Evolutionary conservation across 768 basidiomycete genomes (phyloP), one percentile per base, ranked within the genome.

Genomic region (Rhizopogon sp.): DNA sequence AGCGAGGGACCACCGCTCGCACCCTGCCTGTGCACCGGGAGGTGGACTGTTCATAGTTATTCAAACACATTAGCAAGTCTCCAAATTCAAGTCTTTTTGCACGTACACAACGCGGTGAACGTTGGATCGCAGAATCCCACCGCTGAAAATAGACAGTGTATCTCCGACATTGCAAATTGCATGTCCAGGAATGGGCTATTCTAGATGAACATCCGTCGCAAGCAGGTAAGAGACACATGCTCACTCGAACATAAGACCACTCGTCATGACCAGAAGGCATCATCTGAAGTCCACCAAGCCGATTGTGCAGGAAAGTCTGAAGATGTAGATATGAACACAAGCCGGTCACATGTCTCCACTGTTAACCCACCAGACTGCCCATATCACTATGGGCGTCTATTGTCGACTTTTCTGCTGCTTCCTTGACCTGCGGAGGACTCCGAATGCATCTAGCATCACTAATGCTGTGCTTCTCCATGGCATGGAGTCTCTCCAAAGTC

Each of bases 351-450:
- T 33, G 7, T 33, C 4, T 20, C n/a, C 8, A 39, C 25, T 25
- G 4, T 31, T 14, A 20, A 47, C 79, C 64, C 59, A 84, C 84
- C 55, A 87, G 64, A 16, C 83, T 82, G 20, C 86, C 84, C 58
- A 87, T 87, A 66, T 87, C 87, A 2, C 85, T 87, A 64, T 88
- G 87, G 0, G 81, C 80, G 16, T 85, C 84, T 20, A 86, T 64
- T 0, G 73, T 72, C 14, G 74, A 68, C 43, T 66, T 74, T 14
- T 74, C 69, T 7, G 65, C 64, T 6, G 56, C 6, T 3, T 50
- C 29, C 16, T 67, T 64, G 0, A 57, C 60, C 4, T 69, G 66
- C 54, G 74, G 76, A 1, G 81, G 77, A 25, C 72, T 79, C 60
- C 68, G 79, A 57, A 81, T 82, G 11, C 80, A 63, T 13, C 87